A percentile compares a stretch with the other conserved stretches of the same genome.
These are phyloP conservation scores for Bacidia gigantensis DNA, from an alignment of 495 filamentous ascomycete species.

Conservation along the genomic window DNA sequence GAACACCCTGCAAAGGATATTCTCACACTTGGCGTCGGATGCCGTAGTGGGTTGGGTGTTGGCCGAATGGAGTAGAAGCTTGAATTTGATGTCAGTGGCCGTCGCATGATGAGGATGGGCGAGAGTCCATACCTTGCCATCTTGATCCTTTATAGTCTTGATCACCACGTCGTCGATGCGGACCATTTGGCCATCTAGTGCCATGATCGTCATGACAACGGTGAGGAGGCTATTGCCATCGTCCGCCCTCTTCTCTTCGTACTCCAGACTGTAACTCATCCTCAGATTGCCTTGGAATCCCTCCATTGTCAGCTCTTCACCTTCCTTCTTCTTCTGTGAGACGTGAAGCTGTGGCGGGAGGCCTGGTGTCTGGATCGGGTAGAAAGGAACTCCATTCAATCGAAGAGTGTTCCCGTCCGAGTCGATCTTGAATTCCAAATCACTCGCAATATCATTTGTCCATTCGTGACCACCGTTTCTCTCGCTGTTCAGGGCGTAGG, in stretches of 20 bases:
- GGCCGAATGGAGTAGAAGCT: constrained; percentile 12
- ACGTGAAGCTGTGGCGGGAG: constrained; percentile 15
- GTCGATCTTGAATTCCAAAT: constrained; percentile 28
- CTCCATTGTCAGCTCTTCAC: constrained; percentile 7
- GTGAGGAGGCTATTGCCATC: constrained; percentile 10
- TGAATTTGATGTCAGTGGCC: background rate
- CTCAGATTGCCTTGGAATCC: constrained; percentile 14
- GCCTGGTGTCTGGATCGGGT: constrained; percentile 29
- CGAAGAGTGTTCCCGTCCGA: constrained; percentile 29
- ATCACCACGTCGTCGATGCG: constrained; percentile 36
- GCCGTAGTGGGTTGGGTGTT: constrained; percentile 5
- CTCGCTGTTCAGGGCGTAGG: constrained; percentile 26
- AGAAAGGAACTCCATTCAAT: constrained; percentile 37
- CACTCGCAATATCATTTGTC: constrained; percentile 15
- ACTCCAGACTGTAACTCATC: constrained; percentile 19
- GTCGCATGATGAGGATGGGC: background rate
- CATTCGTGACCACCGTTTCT: constrained; percentile 15
- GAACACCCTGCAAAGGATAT: constrained; percentile 18
- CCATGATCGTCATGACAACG: constrained; percentile 25
- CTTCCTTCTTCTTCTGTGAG: constrained; percentile 14
- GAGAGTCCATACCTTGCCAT: constrained; percentile 18
- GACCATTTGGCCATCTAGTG: constrained; percentile 35
- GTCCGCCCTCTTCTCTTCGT: constrained; percentile 10
- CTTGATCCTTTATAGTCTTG: constrained; percentile 26
- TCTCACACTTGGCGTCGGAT: constrained; percentile 16